Evolutionary conservation across 352 stramenopile species (phyloP).

Genomic region (Phytophthora vignae): DNA sequence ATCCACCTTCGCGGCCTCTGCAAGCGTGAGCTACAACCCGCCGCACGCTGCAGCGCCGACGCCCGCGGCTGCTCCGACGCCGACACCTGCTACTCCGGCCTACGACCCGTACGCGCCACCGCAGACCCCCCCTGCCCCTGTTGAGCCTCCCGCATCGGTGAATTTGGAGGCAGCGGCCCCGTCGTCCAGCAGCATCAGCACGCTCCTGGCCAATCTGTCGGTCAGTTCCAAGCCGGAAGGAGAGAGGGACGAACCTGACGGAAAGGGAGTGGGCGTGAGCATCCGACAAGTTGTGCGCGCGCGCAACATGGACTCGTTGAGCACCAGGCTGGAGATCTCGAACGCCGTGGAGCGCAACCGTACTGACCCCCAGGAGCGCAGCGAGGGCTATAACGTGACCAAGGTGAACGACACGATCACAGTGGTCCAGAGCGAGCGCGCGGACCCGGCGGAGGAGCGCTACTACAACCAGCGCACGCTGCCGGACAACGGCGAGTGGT

Average conservation of each 20-base stretch:
- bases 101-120: conserved; percentile 42
- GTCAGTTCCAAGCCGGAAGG: conserved; percentile 50
- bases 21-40: conserved; percentile 39
- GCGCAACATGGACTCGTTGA: conserved; percentile 82
- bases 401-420: conserved; percentile 77
- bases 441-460: conserved; percentile 62
- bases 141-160: conserved; percentile 54
- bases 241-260: conserved; percentile 70
- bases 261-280: conserved; percentile 63
- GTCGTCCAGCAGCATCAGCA: conserved; percentile 61
- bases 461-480: conserved; percentile 77
- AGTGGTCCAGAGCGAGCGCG: conserved; percentile 71
- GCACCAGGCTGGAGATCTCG: conserved; percentile 77
- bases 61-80: conserved; percentile 18
- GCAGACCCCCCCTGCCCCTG: conserved; percentile 33
- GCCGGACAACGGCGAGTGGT: conserved; percentile 76
- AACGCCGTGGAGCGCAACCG: conserved; percentile 74
- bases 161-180: conserved; percentile 47
- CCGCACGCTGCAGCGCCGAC: conserved; percentile 29
- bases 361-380: conserved; percentile 52
- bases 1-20: conserved; percentile 36
- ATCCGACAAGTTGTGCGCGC: conserved; percentile 60
- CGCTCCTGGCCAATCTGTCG: conserved; percentile 69
- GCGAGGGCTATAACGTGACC: conserved; percentile 81
- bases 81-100: conserved; percentile 23